These are phyloP conservation scores for Xylaria multiplex DNA, from an alignment of 2,329 filamentous ascomycete species.

Conservation along the genomic window DNA sequence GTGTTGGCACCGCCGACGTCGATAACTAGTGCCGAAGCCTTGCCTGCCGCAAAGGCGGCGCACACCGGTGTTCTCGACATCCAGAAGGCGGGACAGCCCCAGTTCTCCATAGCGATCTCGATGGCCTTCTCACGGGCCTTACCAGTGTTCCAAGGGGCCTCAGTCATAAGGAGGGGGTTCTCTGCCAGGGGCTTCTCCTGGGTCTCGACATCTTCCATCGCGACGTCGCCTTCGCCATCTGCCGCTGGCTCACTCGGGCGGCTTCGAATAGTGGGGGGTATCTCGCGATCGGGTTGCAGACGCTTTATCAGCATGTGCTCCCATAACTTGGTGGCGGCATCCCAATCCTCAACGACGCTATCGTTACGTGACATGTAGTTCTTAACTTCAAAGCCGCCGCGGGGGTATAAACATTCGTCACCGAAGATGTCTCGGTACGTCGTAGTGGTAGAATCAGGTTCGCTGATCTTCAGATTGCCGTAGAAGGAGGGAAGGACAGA, in stretches of 20 bases:
- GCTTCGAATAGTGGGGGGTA: slow-evolving; percentile 75
- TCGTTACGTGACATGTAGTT: slow-evolving; percentile 88
- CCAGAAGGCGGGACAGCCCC: slow-evolving; percentile 95
- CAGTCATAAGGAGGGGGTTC: slow-evolving; percentile 91
- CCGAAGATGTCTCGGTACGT: slow-evolving; percentile 75
- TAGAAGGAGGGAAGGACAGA: slow-evolving; percentile 92
- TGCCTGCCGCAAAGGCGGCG: slow-evolving; percentile 90
- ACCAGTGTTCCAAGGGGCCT: slow-evolving; percentile 88
- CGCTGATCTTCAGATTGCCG: slow-evolving; percentile 66
- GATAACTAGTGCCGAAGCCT: slow-evolving; percentile 86
- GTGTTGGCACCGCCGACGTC: slow-evolving; percentile 44
- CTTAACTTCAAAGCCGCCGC: slow-evolving; percentile 80
- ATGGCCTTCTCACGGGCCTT: slow-evolving; percentile 94
- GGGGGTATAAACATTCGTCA: slow-evolving; percentile 87
- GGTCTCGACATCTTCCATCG: slow-evolving; percentile 66
- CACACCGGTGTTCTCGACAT: slow-evolving; percentile 88
- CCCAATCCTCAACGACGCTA: slow-evolving; percentile 95
- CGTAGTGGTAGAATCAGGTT: slow-evolving; percentile 53
- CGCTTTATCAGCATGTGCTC: slow-evolving; percentile 91
- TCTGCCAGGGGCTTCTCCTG: slow-evolving; percentile 87
- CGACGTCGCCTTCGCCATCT: slow-evolving; percentile 70
- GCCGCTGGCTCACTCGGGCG: slow-evolving; percentile 79
- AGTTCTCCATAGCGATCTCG: slow-evolving; percentile 96
- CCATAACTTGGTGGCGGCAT: slow-evolving; percentile 88
- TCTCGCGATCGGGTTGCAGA: slow-evolving; percentile 79